Percentiles rank a stretch among this genome's conserved stretches.
phyloP scores from a whole-genome alignment of 345 rosid species.

The Turnera subulata region DNA sequence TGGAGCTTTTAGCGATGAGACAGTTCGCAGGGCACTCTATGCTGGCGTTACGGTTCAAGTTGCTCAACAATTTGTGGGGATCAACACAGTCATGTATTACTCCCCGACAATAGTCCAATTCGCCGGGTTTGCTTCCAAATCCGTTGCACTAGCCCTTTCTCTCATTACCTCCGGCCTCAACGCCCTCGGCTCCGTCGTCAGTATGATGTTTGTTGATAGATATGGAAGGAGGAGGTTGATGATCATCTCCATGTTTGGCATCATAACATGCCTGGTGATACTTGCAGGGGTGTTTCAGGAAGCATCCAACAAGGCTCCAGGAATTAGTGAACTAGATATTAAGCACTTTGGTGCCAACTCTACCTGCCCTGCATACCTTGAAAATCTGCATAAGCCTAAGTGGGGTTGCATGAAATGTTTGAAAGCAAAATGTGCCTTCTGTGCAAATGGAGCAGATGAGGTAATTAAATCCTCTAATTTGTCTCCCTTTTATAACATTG shows the following conservation, averaged over 20 bases:
- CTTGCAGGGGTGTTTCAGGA: constrained; percentile 51
- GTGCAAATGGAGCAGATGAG: constrained; percentile 34
- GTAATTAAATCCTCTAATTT: constrained; percentile 19
- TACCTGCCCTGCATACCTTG: constrained; percentile 47
- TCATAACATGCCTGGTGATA: constrained; percentile 53
- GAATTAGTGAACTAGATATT: constrained; percentile 29
- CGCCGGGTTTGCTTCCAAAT: constrained; percentile 84
- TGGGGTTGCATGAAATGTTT: constrained; percentile 87
- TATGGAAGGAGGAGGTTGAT: constrained; percentile 78
- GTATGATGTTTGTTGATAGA: constrained; percentile 75
- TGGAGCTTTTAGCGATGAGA: constrained; percentile 47
- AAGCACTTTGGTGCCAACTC: constrained; percentile 48
- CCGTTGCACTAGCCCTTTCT: constrained; percentile 75
- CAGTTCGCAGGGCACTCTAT: constrained; percentile 71
- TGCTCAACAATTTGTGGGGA: constrained; percentile 90
- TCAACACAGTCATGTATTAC: constrained; percentile 94
- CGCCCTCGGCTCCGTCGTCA: constrained; percentile 64
- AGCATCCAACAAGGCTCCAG: constrained; percentile 60
- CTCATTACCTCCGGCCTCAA: constrained; percentile 82
- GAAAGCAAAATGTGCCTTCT: constrained; percentile 56
- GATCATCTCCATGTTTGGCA: constrained; percentile 76
- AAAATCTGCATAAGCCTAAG: constrained; percentile 20
- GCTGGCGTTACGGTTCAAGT: constrained; percentile 91
- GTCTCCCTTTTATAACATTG: neutral
- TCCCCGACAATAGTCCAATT: constrained; percentile 89